These are phyloP conservation scores for Neurospora sp. DNA, from an alignment of 495 filamentous ascomycete genomes.

Conservation along the genomic window DNA sequence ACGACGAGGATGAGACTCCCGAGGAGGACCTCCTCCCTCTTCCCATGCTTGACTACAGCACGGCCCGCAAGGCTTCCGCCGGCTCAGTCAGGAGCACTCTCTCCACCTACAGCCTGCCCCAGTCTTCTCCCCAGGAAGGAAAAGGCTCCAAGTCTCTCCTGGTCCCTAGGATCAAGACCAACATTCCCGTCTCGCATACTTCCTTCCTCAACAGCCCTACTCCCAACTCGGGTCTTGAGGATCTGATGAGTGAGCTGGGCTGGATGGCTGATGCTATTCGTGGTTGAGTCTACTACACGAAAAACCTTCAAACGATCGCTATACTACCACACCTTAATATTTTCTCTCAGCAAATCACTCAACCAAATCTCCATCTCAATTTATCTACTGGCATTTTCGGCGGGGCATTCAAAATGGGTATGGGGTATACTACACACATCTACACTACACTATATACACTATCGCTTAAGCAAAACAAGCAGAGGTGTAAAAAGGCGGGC, in stretches of 20 bases:
- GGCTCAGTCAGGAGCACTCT: constrained; percentile 11
- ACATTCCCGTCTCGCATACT: constrained; percentile 16
- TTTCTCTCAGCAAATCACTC: background rate
- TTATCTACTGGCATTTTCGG: background rate
- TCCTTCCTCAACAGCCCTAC: constrained; percentile 22
- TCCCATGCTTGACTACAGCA: background rate
- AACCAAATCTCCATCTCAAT: background rate
- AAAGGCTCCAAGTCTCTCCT: constrained; percentile 8
- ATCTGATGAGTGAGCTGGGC: constrained; percentile 33
- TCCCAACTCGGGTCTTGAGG: constrained; percentile 29
- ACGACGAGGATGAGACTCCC: constrained; percentile 21
- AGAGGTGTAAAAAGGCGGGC: background rate
- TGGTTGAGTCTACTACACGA: constrained; percentile 4
- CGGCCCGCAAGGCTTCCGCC: background rate
- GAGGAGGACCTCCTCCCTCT: constrained; percentile 5
- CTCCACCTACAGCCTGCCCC: constrained; percentile 34
- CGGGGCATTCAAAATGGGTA: background rate
- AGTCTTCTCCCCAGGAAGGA: constrained; percentile 11
- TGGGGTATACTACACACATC: background rate
- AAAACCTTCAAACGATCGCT: background rate
- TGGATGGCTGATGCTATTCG: constrained; percentile 37
- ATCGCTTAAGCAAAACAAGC: background rate
- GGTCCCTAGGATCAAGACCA: constrained; percentile 16
- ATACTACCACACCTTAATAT: background rate
- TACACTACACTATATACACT: background rate